Evolutionary conservation across 108 stramenopile species (phyloP), one percentile per base, ranked within the genome.

Genomic region (Skeletonema tropicum): DNA sequence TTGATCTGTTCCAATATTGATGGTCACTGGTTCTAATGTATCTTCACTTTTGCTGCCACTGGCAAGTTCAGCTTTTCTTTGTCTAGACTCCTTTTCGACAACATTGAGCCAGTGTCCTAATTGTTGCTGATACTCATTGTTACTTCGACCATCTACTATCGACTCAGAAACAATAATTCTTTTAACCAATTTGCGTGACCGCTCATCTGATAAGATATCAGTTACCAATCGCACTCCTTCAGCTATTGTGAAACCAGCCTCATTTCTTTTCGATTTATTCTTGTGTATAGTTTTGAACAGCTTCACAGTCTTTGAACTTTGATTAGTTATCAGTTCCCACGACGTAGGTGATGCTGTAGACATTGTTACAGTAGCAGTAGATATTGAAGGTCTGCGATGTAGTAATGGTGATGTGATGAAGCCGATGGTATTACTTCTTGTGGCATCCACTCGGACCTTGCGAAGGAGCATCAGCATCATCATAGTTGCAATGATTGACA

Each of bases 151-250:
- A 11, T 60, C 57, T 17, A 73, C 57, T 14, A 84, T 65, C 11
- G 83, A 78, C 33, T 70, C 66, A 3, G 87, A 84, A n/a, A 95
- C 84, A 14, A 95, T 39, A 57, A 95, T 70, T 57, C 81, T 85
- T 58, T 72, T 82, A 23, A 93, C 84, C 60, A 93, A 75, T 14
- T 66, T 66, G 33, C 76, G 33, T 10, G 91, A 92, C 57, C 73
- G 32, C 12, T 85, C 87, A 73, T 92, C 85, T 33, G 89, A 65
- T 17, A 95, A 73, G 41, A 93, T 72, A 61, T 95, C 94, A 65
- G 90, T 82, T 5, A 95, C 85, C 41, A 91, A 89, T 39, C 91
- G 81, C 32, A 89, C 86, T 69, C 94, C 94, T 76, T 95, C 94
- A 11, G 91, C 89, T 12, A 95, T 80, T 9, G 92, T 93, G 39